phyloP scores from a whole-genome alignment of 1,139 yeast species.

The Yamadazyma dendronema region DNA sequence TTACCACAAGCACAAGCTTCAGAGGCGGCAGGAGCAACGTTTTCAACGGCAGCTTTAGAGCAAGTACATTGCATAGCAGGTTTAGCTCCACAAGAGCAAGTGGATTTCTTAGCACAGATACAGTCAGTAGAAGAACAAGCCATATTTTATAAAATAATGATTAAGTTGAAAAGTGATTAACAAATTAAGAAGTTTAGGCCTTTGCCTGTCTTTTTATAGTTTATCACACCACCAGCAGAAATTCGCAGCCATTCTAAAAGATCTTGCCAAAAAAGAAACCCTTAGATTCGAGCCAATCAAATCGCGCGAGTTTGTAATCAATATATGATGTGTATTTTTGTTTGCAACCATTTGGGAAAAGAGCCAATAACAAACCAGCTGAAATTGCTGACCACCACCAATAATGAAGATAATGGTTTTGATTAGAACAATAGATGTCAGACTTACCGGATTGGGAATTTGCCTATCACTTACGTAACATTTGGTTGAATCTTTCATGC shows the following conservation, averaged over 20 bases:
- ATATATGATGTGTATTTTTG: slow-evolving; percentile 1
- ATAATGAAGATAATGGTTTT: slow-evolving; percentile 42
- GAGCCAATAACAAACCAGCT: slow-evolving; percentile 1
- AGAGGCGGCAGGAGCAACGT: slow-evolving; percentile 33
- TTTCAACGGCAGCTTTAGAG: slow-evolving; percentile 41
- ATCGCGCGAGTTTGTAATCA: slow-evolving; percentile 13
- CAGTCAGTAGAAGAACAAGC: slow-evolving; percentile 45
- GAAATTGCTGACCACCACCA: background rate
- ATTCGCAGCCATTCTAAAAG: slow-evolving; percentile 19
- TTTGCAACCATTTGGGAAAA: slow-evolving; percentile 11
- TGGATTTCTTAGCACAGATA: slow-evolving; percentile 48
- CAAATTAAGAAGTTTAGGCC: background rate
- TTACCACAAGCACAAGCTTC: slow-evolving; percentile 49
- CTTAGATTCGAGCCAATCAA: slow-evolving; percentile 12
- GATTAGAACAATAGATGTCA: too few species aligned
- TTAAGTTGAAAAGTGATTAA: background rate
- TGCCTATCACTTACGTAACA: slow-evolving; percentile 2
- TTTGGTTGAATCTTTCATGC: slow-evolving; percentile 27
- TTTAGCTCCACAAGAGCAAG: slow-evolving; percentile 50
- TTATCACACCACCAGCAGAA: slow-evolving; percentile 1
- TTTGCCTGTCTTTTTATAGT: slow-evolving; percentile 7
- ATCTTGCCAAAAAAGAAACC: background rate
- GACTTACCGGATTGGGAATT: slow-evolving; percentile 67
- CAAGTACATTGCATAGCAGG: slow-evolving; percentile 49
- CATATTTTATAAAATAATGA: slow-evolving; percentile 23